Conservation (phyloP, 495 filamentous ascomycete species). For the Podospora bellae-mahoneyi region DNA sequence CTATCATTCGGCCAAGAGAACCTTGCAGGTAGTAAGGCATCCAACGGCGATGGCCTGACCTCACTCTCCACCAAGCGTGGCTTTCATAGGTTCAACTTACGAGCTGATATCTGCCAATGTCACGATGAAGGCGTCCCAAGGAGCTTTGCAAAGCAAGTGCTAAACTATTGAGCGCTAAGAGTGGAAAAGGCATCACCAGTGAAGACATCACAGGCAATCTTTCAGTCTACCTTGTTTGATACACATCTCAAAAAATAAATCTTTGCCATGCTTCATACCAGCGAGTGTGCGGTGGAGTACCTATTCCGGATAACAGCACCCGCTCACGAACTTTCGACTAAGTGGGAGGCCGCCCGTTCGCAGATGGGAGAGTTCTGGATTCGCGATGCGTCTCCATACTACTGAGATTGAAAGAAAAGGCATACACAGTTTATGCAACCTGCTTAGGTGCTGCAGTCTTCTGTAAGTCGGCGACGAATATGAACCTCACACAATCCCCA, state of each 20-base stretch:
- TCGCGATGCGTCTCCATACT: too few relatives aligned
- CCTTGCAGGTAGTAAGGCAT: not conserved
- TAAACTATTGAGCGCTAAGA: not conserved
- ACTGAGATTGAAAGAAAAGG: too few relatives aligned
- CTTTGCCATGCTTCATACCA: not conserved
- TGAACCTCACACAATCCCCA: conserved; percentile 1
- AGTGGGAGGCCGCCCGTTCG: not conserved
- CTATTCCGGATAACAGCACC: not conserved
- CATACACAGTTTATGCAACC: too few relatives aligned
- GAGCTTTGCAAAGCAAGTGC: not conserved
- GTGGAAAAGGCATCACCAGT: not conserved
- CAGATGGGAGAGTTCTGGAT: too few relatives aligned
- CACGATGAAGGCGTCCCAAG: not conserved
- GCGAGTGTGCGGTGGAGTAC: not conserved
- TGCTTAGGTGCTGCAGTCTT: too few relatives aligned
- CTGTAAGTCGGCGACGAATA: conserved; percentile 5
- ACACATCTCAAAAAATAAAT: not conserved
- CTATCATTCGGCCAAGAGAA: not conserved
- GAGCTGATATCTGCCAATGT: not conserved
- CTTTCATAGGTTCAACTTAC: not conserved
- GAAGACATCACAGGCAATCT: not conserved
- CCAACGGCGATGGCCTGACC: not conserved
- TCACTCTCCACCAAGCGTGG: not conserved
- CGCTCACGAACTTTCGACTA: not conserved
- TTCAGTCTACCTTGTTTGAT: not conserved